Percentiles rank a stretch among this genome's conserved stretches.
These are phyloP conservation scores for Tylopilus cervinicoccineus DNA, from an alignment of 768 basidiomycete genomes.

Conservation along the genomic window DNA sequence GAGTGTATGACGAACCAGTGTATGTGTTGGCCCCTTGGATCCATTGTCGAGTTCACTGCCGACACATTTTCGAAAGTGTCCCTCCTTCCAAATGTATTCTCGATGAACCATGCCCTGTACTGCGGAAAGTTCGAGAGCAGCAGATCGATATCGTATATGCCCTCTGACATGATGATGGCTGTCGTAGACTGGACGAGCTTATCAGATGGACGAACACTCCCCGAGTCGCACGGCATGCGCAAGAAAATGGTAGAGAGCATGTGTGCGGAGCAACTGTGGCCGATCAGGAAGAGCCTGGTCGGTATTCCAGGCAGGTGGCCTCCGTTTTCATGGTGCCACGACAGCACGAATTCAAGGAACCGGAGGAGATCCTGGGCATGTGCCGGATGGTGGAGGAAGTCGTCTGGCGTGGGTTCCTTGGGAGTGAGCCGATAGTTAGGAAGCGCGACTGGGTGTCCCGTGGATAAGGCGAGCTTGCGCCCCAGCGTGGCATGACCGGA, in stretches of 20 bases:
- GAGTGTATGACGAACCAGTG: constrained; percentile 78
- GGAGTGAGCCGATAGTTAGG: constrained; percentile 78
- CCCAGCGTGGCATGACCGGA: constrained; percentile 52
- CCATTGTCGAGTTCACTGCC: constrained; percentile 38
- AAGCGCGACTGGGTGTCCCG: constrained; percentile 57
- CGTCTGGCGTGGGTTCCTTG: constrained; percentile 31
- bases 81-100: constrained; percentile 52
- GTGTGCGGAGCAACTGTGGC: constrained; percentile 82
- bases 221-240: constrained; percentile 33
- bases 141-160: constrained; percentile 71
- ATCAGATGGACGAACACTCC: constrained; percentile 40
- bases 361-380: constrained; percentile 65
- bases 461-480: constrained; percentile 43
- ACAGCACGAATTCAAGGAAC: constrained; percentile 55
- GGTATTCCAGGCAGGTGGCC: constrained; percentile 35
- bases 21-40: constrained; percentile 34
- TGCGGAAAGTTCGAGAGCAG: constrained; percentile 60
- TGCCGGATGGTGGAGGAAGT: constrained; percentile 56
- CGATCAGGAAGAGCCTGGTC: constrained; percentile 52
- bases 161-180: constrained; percentile 65
- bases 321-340: constrained; percentile 33
- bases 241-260: constrained; percentile 72
- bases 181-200: constrained; percentile 42
- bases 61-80: constrained; percentile 49
- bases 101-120: constrained; percentile 72